Conservation (phyloP, 805 yeast species). For the Lipomyces mesembrius region DNA sequence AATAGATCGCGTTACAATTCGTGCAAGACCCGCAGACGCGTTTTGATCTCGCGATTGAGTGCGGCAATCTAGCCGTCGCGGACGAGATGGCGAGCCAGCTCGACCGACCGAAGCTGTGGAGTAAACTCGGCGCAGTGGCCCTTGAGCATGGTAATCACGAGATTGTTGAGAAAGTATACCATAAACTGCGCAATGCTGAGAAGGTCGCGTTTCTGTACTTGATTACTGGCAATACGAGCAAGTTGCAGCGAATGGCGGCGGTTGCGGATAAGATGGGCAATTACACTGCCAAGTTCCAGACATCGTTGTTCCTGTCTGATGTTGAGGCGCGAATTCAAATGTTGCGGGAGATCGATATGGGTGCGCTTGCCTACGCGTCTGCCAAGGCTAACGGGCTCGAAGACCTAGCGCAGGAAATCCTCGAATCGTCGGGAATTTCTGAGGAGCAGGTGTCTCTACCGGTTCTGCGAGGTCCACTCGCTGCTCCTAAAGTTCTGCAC, state of each 20-base stretch:
- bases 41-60: constrained; percentile 92
- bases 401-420: constrained; percentile 71
- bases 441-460: constrained; percentile 71
- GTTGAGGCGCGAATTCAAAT: constrained; percentile 74
- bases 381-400: constrained; percentile 85
- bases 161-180: constrained; percentile 84
- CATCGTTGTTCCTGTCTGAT: constrained; percentile 76
- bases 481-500: constrained; percentile 55
- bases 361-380: constrained; percentile 88
- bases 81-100: constrained; percentile 81
- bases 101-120: constrained; percentile 74
- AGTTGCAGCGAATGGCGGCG: constrained; percentile 80
- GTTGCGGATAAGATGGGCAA: constrained; percentile 91
- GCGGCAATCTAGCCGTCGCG: constrained; percentile 88
- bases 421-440: constrained; percentile 69
- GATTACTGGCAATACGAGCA: constrained; percentile 75
- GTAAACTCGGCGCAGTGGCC: constrained; percentile 82
- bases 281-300: constrained; percentile 76
- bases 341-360: constrained; percentile 76
- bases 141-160: constrained; percentile 84
- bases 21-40: constrained; percentile 96
- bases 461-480: constrained; percentile 48
- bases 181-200: constrained; percentile 83
- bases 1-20: constrained; percentile 82
- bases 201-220: constrained; percentile 87